phyloP scores from a whole-genome alignment of 345 rosid species.

The Geranium rotundifolium region DNA sequence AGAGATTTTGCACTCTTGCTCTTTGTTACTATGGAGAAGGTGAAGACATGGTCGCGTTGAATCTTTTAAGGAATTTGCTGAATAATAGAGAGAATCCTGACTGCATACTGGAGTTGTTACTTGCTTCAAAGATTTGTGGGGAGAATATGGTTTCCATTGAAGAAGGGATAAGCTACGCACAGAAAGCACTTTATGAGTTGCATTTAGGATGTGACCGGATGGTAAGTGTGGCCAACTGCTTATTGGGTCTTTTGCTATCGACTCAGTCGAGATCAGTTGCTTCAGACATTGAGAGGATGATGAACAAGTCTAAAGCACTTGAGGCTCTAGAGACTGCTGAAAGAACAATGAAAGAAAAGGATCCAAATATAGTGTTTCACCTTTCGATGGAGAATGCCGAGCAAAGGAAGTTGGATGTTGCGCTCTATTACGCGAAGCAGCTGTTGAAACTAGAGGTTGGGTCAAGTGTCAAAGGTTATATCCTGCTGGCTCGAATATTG shows the following conservation, averaged over 20 bases:
- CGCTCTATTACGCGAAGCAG: constrained; percentile 41
- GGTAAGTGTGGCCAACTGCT: constrained; percentile 34
- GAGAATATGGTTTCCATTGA: constrained; percentile 26
- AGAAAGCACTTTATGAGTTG: constrained; percentile 26
- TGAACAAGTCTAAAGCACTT: constrained; percentile 36
- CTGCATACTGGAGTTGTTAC: constrained; percentile 29
- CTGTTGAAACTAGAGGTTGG: constrained; percentile 45
- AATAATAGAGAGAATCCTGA: constrained; percentile 33
- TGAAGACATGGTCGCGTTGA: constrained; percentile 43
- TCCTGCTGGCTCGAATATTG: constrained; percentile 53
- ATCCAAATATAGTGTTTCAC: constrained; percentile 29
- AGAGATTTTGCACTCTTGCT: constrained; percentile 31
- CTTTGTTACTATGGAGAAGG: constrained; percentile 56
- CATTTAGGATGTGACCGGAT: constrained; percentile 23
- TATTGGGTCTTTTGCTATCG: constrained; percentile 41
- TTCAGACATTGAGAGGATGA: constrained; percentile 29
- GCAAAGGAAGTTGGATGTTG: constrained; percentile 58
- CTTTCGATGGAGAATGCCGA: constrained; percentile 54
- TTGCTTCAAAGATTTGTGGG: constrained; percentile 63
- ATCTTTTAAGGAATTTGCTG: constrained; percentile 45
- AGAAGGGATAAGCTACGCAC: constrained; percentile 41
- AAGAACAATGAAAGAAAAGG: constrained; percentile 29
- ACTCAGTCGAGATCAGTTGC: constrained; percentile 27
- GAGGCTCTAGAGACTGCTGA: constrained; percentile 43
- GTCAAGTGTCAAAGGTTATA: constrained; percentile 31